phyloP scores from a whole-genome alignment of 257 asterid genomes.

The Catharanthus roseus region DNA sequence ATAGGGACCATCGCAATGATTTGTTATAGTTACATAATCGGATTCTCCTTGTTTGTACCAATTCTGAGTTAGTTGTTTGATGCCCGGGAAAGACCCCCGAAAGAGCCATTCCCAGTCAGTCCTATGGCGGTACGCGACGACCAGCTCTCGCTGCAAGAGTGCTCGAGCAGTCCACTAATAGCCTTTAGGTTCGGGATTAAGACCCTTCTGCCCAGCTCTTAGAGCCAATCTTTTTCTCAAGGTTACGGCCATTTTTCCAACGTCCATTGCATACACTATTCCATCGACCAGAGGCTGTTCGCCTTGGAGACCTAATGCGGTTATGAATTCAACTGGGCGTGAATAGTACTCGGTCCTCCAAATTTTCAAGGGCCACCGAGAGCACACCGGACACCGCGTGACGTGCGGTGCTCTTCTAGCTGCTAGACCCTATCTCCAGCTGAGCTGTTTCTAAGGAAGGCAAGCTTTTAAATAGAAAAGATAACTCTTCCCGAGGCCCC shows the following conservation, averaged over 20 bases:
- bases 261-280: no score
- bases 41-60: constrained; percentile 36
- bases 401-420: no score
- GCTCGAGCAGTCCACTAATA: not conserved
- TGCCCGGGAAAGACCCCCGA: constrained; percentile 1
- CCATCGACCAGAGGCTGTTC: no score
- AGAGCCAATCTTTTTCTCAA: constrained; percentile 7
- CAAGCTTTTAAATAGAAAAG: constrained; percentile 25
- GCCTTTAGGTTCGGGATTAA: constrained; percentile 1
- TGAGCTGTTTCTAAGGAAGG: no score
- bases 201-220: constrained; percentile 4
- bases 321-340: no score
- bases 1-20: constrained; percentile 55
- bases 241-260: no score
- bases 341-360: no score
- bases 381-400: no score
- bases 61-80: not conserved
- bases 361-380: no score
- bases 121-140: not conserved
- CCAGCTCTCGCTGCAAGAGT: not conserved
- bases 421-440: no score
- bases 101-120: constrained; percentile 1
- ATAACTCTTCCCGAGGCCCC: constrained; percentile 50
- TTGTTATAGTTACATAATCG: constrained; percentile 47
- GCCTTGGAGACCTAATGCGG: no score